Base-by-base conservation (phyloP, 305 asterid genomes). In the Coffea humblotiana region DNA sequence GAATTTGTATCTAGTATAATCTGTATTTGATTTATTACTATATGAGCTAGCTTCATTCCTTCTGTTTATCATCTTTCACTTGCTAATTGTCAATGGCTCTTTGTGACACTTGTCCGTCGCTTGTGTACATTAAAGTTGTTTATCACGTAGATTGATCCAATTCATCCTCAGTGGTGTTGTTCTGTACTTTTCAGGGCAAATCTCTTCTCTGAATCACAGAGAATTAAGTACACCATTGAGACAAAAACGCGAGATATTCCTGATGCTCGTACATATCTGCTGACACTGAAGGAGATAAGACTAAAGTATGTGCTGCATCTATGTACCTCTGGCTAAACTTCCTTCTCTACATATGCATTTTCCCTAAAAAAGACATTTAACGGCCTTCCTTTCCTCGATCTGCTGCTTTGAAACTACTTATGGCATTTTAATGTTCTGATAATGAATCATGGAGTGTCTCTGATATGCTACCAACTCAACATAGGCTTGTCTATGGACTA, bases 201-300 rank as follows among this genome's bases (percentile, higher is more conserved):
- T 82, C 86, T 93, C 82, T 83, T 85, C 74, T 90, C 97, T 2
- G 98, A 92, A 85, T 92, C 98, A 6, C 88, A 92, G 86, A 91
- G 92, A 87, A 91, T 91, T 81, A 84, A 92, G 66, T 86, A 85
- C 90, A 85, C 91, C 61, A 92, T 93, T 85, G 88, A 87, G 27
- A 72, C 93, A 81, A 86, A 84, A 73, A 93, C 97, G 52, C 87
- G 88, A 74, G 92, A 83, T 79, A 93, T 93, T 76, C 93, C 94
- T 85, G 97, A 93, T 87, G 94, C 88, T 64, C 90, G 97, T 23
- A 88, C 97, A 80, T 94, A 87, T 83, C 79, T 93, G 77, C 88
- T 92, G 80, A 92, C 92, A 10, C 61, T 89, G 87, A 87, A 91
- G 89, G 95, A 91, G 83, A 89, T 90, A 60, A 84, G 97, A 78